Evolutionary conservation across 169 alveolate genomes (phyloP).

Genomic region (Plasmodium knowlesi): DNA sequence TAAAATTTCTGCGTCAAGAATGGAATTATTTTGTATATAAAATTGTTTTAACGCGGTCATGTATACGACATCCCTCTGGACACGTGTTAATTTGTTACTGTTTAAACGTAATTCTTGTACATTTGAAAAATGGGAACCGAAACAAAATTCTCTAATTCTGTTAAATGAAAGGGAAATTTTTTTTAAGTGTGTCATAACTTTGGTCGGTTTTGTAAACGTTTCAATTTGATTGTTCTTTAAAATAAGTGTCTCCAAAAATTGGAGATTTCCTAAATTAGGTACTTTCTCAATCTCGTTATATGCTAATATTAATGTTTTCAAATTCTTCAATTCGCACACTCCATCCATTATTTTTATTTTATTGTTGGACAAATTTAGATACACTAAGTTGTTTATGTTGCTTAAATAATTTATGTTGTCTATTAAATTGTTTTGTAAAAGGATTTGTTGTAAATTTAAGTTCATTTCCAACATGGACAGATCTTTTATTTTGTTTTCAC

Average conservation of each 20-base stretch:
- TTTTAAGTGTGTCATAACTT: slow-evolving; percentile 73
- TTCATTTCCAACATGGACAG: slow-evolving; percentile 65
- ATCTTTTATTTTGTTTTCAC: slow-evolving; percentile 67
- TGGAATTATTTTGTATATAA: slow-evolving; percentile 55
- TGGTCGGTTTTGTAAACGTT: slow-evolving; percentile 74
- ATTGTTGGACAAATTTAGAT: slow-evolving; percentile 79
- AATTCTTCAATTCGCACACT: slow-evolving; percentile 23
- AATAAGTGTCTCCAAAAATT: slow-evolving; percentile 80
- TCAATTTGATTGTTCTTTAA: slow-evolving; percentile 79
- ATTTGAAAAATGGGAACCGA: slow-evolving; percentile 52
- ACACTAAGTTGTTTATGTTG: slow-evolving; percentile 76
- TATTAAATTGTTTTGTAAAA: slow-evolving; percentile 77
- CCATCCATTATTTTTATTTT: slow-evolving; percentile 71
- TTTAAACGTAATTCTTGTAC: slow-evolving; percentile 62
- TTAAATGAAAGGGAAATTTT: slow-evolving; percentile 81
- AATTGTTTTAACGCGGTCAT: slow-evolving; percentile 46
- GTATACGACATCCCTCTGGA: slow-evolving; percentile 51
- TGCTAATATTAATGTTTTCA: slow-evolving; percentile 66
- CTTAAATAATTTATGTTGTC: slow-evolving; percentile 73
- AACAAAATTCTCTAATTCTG: slow-evolving; percentile 71
- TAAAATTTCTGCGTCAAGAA: slow-evolving; percentile 14
- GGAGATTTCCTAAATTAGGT: slow-evolving; percentile 77
- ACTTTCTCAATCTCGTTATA: slow-evolving; percentile 74
- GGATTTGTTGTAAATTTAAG: slow-evolving; percentile 69
- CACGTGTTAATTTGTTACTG: slow-evolving; percentile 32